Evolutionary conservation across 305 asterid genomes (phyloP), one percentile per base, ranked within the genome.

Genomic region (Solanum hybrid): DNA sequence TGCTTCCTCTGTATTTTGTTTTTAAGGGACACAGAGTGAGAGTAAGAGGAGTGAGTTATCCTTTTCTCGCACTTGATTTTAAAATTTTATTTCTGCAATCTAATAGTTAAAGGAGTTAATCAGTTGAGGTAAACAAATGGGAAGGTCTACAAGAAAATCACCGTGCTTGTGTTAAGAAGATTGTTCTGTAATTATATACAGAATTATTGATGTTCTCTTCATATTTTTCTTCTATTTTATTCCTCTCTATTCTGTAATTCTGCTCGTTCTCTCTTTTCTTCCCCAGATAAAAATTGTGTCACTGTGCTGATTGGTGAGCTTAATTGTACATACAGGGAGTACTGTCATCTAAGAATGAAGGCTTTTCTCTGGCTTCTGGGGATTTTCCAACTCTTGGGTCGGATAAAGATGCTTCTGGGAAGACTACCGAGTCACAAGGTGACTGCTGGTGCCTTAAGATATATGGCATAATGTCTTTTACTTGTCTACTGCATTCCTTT

Each of bases 341-440:
- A 40, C 93, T 91, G 85, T 91, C 98, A 87, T 90, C 95, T 90
- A 95, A 94, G 91, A 97, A 93, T 87, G 98, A 96, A 69, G 96
- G 92, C n/a, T 97, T 97, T 92, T 95, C 99, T 57, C 94, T 98
- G 90, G 93, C 92, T 90, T 93, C 98, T 90, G 98, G 99, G 89
- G 99, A 98, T 94, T 98, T 98, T 94, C 99, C 99, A 6, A 95
- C 97, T 34, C 99, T 98, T 86, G 96, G 97, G 37, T 87, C 98
- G 36, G 98, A 95, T 90, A 97, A 92, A 93, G 98, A 94, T 89
- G 87, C 91, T 86, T 80, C 92, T 29, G 90, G 90, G 83, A 96
- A 94, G 93, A 95, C 90, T 91, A 80, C 89, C 33, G 99, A 95
- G 89, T 89, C 93, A 51, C 95, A 92, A 95, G 99, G 99, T 98